Evolutionary conservation across 257 asterid species (phyloP).

Genomic region (Prunella vulgaris): DNA sequence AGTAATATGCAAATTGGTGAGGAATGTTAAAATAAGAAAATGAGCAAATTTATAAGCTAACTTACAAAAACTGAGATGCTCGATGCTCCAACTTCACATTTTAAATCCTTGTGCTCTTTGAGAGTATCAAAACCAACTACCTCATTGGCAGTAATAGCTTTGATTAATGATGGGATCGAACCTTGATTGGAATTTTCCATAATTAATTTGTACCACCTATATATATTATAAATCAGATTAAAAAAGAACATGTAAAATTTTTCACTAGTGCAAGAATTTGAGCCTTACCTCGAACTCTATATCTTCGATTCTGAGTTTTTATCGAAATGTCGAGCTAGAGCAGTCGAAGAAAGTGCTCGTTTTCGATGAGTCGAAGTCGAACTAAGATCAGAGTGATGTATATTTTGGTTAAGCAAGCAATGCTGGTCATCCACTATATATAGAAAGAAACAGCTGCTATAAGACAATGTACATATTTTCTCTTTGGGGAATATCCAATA

Average conservation of each 20-base stretch:
- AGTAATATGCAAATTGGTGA: no score
- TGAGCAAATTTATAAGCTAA: not conserved
- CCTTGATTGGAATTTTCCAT: conserved; percentile 32
- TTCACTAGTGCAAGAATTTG: no score
- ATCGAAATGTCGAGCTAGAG: no score
- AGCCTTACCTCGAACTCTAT: no score
- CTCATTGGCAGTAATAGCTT: conserved; percentile 36
- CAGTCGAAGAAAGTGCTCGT: no score
- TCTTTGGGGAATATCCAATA: not conserved
- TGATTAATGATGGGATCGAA: conserved; percentile 41
- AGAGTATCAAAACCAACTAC: conserved; percentile 46
- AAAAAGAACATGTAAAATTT: no score
- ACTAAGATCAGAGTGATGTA: not conserved
- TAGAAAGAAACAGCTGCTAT: conserved; percentile 26
- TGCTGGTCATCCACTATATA: conserved; percentile 13
- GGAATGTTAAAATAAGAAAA: not conserved
- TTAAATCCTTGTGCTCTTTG: conserved; percentile 2
- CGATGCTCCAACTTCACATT: not conserved
- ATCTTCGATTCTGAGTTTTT: no score
- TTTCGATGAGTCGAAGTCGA: not conserved
- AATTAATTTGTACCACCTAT: not conserved
- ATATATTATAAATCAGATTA: no score
- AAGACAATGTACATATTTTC: not conserved
- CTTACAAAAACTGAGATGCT: conserved; percentile 30
- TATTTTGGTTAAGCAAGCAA: conserved; percentile 11